Evolutionary conservation across 345 rosid species (phyloP).

Genomic region (Brassica nigra): DNA sequence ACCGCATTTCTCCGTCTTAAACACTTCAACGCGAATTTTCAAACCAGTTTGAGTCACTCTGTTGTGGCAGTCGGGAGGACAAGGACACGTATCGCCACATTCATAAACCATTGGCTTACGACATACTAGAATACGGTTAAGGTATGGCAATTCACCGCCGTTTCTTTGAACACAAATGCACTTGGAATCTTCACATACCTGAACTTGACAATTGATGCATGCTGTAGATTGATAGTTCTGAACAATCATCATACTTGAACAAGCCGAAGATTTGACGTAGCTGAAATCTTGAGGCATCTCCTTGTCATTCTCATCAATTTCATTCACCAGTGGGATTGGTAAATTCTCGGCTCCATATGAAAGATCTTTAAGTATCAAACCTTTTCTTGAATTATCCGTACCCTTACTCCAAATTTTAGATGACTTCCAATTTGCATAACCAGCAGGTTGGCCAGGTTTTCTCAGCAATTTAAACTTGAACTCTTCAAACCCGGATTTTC

Average conservation of each 20-base stretch:
- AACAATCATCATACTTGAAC: background rate
- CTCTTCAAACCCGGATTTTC: slow-evolving; percentile 43
- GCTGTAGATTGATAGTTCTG: background rate
- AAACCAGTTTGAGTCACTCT: slow-evolving; percentile 46
- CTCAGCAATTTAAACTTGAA: slow-evolving; percentile 60
- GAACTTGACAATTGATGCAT: background rate
- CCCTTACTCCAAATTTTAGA: slow-evolving; percentile 28
- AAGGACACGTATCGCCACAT: slow-evolving; percentile 51
- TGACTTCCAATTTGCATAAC: slow-evolving; percentile 54
- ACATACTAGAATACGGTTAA: slow-evolving; percentile 24
- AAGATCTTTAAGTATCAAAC: slow-evolving; percentile 57
- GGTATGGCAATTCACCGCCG: slow-evolving; percentile 36
- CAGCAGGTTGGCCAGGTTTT: slow-evolving; percentile 52
- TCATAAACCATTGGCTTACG: slow-evolving; percentile 43
- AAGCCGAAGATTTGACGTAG: slow-evolving; percentile 26
- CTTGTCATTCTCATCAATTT: slow-evolving; percentile 55
- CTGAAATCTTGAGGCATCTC: slow-evolving; percentile 57
- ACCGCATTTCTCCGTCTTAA: slow-evolving; percentile 43
- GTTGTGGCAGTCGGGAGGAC: slow-evolving; percentile 44
- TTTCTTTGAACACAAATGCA: slow-evolving; percentile 49
- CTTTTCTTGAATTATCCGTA: slow-evolving; percentile 23
- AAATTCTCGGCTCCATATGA: slow-evolving; percentile 58
- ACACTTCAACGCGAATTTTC: slow-evolving; percentile 48
- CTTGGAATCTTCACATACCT: background rate
- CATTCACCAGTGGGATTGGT: slow-evolving; percentile 66